Evolutionary conservation across 345 rosid species (phyloP).

Genomic region (Gossypium longicalyx): DNA sequence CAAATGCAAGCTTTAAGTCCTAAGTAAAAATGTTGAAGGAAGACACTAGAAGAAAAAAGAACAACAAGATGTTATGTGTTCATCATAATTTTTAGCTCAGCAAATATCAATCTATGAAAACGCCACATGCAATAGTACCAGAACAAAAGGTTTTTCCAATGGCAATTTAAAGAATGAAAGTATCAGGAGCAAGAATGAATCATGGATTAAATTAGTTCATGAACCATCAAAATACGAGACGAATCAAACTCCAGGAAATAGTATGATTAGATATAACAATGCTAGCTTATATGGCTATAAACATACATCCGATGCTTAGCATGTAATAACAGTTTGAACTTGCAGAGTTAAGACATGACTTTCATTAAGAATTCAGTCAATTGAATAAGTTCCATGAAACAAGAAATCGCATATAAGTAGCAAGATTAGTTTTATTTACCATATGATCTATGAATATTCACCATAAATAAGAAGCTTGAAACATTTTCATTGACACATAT

Average conservation of each 20-base stretch:
- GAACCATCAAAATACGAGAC: background rate
- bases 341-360: background rate
- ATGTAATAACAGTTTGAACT: background rate
- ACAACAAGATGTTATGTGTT: background rate
- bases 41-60: slow-evolving; percentile 4
- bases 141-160: background rate
- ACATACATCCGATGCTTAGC: background rate
- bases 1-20: slow-evolving; percentile 22
- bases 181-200: background rate
- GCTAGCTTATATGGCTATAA: background rate
- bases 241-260: background rate
- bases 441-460: background rate
- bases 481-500: background rate
- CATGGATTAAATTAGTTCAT: background rate
- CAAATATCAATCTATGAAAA: background rate
- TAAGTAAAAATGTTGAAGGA: slow-evolving; percentile 16
- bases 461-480: background rate
- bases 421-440: background rate
- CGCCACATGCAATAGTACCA: background rate
- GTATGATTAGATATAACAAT: background rate
- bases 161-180: background rate
- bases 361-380: background rate
- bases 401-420: background rate
- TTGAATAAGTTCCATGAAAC: background rate
- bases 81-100: background rate